Percentiles rank a stretch among this genome's conserved stretches.
phyloP scores from a whole-genome alignment of 257 asterid genomes.

The Salvia miltiorrhiza region DNA sequence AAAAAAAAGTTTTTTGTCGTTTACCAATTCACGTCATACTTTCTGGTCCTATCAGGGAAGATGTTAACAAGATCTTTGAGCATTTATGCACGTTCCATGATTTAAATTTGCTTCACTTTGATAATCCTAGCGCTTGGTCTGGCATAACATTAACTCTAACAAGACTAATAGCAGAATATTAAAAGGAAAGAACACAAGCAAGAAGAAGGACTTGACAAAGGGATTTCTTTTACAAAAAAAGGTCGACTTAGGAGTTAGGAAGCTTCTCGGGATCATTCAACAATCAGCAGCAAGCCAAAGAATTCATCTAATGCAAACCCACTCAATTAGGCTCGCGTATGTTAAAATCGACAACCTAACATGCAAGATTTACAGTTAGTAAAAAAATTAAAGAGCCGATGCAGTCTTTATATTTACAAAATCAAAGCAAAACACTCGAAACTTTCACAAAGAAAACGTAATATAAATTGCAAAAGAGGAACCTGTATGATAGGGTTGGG shows the following conservation, averaged over 20 bases:
- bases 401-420: too few species aligned
- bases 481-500: slow-evolving; percentile 95
- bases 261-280: background rate
- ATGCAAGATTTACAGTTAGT: background rate
- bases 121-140: background rate
- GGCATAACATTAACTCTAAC: background rate
- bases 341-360: background rate
- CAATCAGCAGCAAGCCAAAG: background rate
- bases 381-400: too few species aligned
- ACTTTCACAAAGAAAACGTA: background rate
- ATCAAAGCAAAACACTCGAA: background rate
- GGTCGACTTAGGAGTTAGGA: background rate
- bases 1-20: background rate
- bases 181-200: background rate
- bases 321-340: background rate
- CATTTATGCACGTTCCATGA: background rate
- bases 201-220: background rate
- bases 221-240: background rate
- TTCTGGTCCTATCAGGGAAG: background rate
- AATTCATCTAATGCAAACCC: background rate
- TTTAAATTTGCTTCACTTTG: background rate
- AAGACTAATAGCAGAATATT: background rate
- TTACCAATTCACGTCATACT: background rate
- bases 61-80: background rate
- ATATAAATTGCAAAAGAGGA: background rate